Evolutionary conservation across 2,329 filamentous ascomycete genomes (phyloP), one percentile per base, ranked within the genome.

Genomic region (Ramularia endophylla): DNA sequence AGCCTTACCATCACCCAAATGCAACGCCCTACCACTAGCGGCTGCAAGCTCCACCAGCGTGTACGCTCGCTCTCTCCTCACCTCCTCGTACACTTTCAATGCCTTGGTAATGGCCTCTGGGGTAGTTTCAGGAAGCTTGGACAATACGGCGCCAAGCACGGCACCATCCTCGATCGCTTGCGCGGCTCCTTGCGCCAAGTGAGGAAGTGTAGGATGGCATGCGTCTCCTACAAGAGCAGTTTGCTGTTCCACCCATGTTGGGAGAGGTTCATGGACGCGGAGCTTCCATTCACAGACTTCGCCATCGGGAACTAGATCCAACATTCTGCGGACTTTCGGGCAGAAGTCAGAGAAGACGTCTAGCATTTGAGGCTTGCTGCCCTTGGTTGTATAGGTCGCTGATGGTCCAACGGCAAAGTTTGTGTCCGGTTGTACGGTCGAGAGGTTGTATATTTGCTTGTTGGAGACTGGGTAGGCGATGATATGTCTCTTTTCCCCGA

Each of bases 381-480:
- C 79, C 42, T 70, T 74, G 6, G 77, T 82, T 2, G 79, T 83
- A 58, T 82, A 84, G 2, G 77, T 80, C 8, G 74, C 72, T 4
- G 72, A 74, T 2, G 72, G 71, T 1, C 75, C 77, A 3, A 70
- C 69, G 1, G 77, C 74, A 48, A 80, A 79, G 54, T 81, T 75
- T 20, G 62, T 66, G 44, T 81, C 77, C 0, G 78, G 76, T 46
- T 83, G 79, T 0, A 74, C 68, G 2, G 79, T 80, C 9, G 74
- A 78, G 29, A 84, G 62, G 61, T 85, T 85, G 66, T 83, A 83
- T 43, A 83, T 75, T 12, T 71, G 72, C 55, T 85, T 78, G 56
- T 72, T 75, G 47, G 77, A 73, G 31, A 90, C 80, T 0, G 84
- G 80, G 59, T 89, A 90, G 0, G 83, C 83, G 53, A 89, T 85